phyloP scores from a whole-genome alignment of 345 rosid genomes.

The Cardamine chenopodiifolia region DNA sequence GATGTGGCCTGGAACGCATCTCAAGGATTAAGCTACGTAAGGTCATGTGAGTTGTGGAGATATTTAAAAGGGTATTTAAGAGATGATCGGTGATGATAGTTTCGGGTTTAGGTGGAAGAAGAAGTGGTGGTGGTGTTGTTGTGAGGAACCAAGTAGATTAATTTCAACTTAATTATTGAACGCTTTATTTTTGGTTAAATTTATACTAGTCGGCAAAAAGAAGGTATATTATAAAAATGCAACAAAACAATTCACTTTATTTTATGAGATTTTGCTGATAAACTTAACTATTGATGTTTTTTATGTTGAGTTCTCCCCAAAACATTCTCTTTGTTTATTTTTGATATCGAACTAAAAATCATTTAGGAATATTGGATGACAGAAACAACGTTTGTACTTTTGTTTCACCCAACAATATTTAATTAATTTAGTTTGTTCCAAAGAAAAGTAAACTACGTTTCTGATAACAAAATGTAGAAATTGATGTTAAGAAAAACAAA shows the following conservation, averaged over 20 bases:
- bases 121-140: conserved; percentile 29
- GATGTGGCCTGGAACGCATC: conserved; percentile 62
- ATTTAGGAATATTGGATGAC: not conserved
- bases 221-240: not conserved
- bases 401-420: not conserved
- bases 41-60: conserved; percentile 39
- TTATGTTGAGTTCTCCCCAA: not conserved
- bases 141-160: conserved; percentile 19
- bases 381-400: not conserved
- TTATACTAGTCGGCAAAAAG: conserved; percentile 9
- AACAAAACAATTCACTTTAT: not conserved
- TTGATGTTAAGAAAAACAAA: not conserved
- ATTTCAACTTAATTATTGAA: conserved; percentile 8
- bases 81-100: not conserved
- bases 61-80: not conserved
- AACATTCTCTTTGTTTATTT: not conserved
- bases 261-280: not conserved
- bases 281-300: not conserved
- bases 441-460: not conserved
- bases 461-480: not conserved
- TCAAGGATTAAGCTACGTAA: conserved; percentile 54
- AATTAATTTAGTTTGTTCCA: not conserved
- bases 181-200: not conserved
- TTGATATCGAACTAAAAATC: not conserved
- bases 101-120: conserved; percentile 38